Base-by-base conservation (phyloP, 768 basidiomycete genomes). In the Daedaleopsis nitida region DNA sequence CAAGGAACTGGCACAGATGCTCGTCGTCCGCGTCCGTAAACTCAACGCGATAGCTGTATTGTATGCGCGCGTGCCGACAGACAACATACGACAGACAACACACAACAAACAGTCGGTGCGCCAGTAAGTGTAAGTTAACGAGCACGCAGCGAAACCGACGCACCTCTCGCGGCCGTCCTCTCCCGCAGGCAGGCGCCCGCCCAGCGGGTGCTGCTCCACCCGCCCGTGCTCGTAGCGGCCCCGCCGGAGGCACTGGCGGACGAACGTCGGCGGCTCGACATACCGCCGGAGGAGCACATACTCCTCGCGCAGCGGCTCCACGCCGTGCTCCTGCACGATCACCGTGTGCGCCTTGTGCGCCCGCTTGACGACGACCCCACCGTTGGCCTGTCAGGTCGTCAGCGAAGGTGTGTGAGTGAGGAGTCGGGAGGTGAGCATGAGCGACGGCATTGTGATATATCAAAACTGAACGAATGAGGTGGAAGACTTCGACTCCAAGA, bases 131-230 rank as follows among this genome's bases (percentile, higher is more conserved):
- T n/a, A n/a, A n/a, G n/a, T n/a, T n/a, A n/a, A n/a, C n/a, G n/a
- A n/a, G n/a, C n/a, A n/a, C 27, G 27, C 27, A 32, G 27, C 27
- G 7, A 32, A 7, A 32, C 27, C 27, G 27, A 32, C 27, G 27
- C 27, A 32, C 27, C 27, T 32, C 27, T 32, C 27, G 27, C 27
- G 4, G 27, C 7, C 7, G 27, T 7, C 27, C 27, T 32, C 27
- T 32, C 27, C 27, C 27, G 27, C 27, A 32, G 27, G 27, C 27
- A 32, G 24, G 1, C 48, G 54, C 2, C 62, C 62, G 7, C 49
- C 24, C 37, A 64, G 37, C 50, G 68, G 55, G 60, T 48, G 13
- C 66, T 57, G 69, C 68, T 64, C 1, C 62, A 68, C 21, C 44
- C 55, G 65, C 59, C 69, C 13, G 67, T 64, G 61, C 68, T 62